Evolutionary conservation across 208 protist species (phyloP), one percentile per base, ranked within the genome.

Genomic region (Phytomonas sp.): DNA sequence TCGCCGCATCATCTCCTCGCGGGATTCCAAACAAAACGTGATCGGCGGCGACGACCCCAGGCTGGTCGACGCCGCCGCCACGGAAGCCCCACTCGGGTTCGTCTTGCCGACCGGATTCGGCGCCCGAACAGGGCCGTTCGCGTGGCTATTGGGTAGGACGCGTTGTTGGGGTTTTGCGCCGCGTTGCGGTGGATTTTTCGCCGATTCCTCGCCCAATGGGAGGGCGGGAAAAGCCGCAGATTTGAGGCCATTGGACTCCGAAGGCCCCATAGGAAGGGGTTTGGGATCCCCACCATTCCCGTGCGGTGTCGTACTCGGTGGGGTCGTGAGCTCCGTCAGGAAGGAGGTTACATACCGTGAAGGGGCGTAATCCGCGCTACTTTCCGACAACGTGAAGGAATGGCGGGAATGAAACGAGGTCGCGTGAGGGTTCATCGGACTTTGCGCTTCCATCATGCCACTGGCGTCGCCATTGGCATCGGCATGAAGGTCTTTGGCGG

Each of bases 1-100:
- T 0, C 89, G 82, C 0, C 88, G 85, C 74, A 95, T 66, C 90
- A 95, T 95, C 53, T 89, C 87, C 66, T 95, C 90, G 1, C 90
- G 73, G 26, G 84, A 89, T 67, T 95, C 87, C 11, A 95, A 70
- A 60, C 82, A 78, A 64, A 93, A 93, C 5, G 80, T 72, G 26
- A 77, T 53, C 26, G 67, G 68, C 63, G 68, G 70, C 31, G 66
- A 69, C 60, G 59, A 64, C 40, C 23, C 60, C 69, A 73, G 73
- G 74, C 66, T 68, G 26, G 71, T 66, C 0, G 46, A 51, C 3
- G 59, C 43, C 33, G 33, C 4, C 33, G 33, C 33, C 6, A 34
- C 33, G 34, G 17, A 73, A 9, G 4, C 66, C 59, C 20, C 7
- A 53, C 17, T 76, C 77, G 13, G 53, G 70, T 23, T 81, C 74